phyloP scores from a whole-genome alignment of 1,284 basidiomycete genomes.

The Sporisorium exsertum region DNA sequence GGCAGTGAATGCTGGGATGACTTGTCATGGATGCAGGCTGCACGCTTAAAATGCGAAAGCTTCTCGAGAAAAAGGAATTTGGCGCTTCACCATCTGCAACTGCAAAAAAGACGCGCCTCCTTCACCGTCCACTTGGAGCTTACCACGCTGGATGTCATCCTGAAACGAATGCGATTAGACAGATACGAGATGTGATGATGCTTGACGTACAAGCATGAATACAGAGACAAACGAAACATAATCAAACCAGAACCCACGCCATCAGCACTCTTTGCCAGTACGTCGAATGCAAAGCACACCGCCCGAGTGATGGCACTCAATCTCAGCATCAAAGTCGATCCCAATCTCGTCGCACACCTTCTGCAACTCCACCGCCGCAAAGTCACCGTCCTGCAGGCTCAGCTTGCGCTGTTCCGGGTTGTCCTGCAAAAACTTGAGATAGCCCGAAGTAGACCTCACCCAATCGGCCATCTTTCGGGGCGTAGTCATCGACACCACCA shows the following conservation, averaged over 20 bases:
- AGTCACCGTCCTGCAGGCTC: constrained; percentile 39
- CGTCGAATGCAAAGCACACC: constrained; percentile 38
- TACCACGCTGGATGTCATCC: background rate
- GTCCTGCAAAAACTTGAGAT: constrained; percentile 36
- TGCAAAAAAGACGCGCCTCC: background rate
- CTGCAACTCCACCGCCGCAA: constrained; percentile 37
- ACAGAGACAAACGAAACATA: background rate
- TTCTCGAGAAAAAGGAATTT: constrained; percentile 9
- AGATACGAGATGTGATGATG: background rate
- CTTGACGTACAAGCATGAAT: background rate
- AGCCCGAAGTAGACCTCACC: constrained; percentile 40
- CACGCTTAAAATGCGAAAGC: constrained; percentile 12
- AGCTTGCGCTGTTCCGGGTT: constrained; percentile 34
- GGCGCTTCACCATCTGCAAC: background rate
- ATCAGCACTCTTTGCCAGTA: constrained; percentile 13
- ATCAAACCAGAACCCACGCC: background rate
- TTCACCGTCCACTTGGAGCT: background rate
- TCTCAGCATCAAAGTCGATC: constrained; percentile 37
- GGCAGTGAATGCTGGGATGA: background rate
- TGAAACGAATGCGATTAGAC: background rate
- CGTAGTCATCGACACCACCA: constrained; percentile 37
- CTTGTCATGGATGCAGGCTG: constrained; percentile 3
- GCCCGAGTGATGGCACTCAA: constrained; percentile 44
- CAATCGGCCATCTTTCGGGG: constrained; percentile 46
- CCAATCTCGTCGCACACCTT: constrained; percentile 33